Evolutionary conservation across 1,139 yeast genomes (phyloP), one percentile per base, ranked within the genome.

Genomic region (Geotrichum restrictum): DNA sequence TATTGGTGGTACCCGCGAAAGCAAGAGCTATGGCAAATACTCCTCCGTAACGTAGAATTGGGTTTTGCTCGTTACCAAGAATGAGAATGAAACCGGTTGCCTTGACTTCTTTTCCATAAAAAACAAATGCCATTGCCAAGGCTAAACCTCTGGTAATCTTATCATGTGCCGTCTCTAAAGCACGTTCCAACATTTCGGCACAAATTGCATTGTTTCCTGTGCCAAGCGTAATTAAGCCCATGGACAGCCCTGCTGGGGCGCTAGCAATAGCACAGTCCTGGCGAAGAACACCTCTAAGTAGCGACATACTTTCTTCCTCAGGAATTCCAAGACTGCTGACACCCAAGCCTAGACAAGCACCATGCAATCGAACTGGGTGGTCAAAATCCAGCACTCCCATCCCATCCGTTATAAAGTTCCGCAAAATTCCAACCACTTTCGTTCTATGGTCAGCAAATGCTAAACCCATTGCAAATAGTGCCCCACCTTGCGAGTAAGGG

Each of bases 301-400:
- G 88, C n/a, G n/a, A n/a, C n/a, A n/a, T n/a, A n/a, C n/a, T n/a
- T n/a, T n/a, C n/a, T n/a, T n/a, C n/a, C n/a, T n/a, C n/a, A n/a
- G n/a, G n/a, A n/a, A 94, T 79, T 0, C 94, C 96, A 97, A 93
- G 89, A 37, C 95, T 97, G 16, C 98, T 96, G 45, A 91, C 89
- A 74, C 98, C 98, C 46, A 85, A 78, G 64, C 98, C 98, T 50
- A 93, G 80, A 59, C 95, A 85, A 4, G 98, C 98, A 67, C 98
- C 98, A 68, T 93, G 98, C 57, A 89, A 77, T 63, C 89, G 79
- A 43, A 89, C 91, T 65, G 91, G 98, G 36, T 84, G 78, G 61
- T 88, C 95, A 55, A 80, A 82, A 46, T 80, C 80, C 48, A 61
- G 64, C 22, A 54, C 48, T 32, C 86, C 85, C 50, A 56, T 55